phyloP scores from a whole-genome alignment of 2,329 filamentous ascomycete genomes.

The Fusarium sp. region DNA sequence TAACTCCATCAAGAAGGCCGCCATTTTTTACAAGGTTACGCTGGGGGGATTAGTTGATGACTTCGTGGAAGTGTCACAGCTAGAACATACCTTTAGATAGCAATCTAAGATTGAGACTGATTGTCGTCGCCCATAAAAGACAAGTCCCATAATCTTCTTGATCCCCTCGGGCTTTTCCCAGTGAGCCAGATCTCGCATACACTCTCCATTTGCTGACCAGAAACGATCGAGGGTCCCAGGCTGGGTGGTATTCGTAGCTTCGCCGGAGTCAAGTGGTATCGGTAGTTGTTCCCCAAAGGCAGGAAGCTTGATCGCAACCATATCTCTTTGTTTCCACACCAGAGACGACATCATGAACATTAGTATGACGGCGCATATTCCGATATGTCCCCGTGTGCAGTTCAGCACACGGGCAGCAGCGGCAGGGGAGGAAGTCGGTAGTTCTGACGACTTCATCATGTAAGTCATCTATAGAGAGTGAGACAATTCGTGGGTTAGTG shows the following conservation, averaged over 20 bases:
- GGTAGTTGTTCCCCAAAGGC: constrained; percentile 23
- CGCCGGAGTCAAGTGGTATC: not conserved
- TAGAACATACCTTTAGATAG: constrained; percentile 57
- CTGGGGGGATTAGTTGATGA: constrained; percentile 40
- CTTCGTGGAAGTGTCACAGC: not conserved
- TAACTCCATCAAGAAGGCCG: constrained; percentile 62
- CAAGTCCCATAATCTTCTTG: constrained; percentile 60
- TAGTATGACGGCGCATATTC: constrained; percentile 32
- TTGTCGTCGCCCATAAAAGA: constrained; percentile 63
- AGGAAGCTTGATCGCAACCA: constrained; percentile 30
- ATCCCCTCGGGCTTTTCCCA: constrained; percentile 41
- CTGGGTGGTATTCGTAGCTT: not conserved
- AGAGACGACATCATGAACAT: constrained; percentile 41
- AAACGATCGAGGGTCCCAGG: constrained; percentile 35
- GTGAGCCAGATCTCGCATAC: constrained; percentile 33
- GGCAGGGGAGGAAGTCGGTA: not conserved
- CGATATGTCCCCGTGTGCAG: constrained; percentile 36
- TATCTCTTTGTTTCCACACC: constrained; percentile 37
- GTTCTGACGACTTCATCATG: constrained; percentile 33
- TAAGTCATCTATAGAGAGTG: not conserved
- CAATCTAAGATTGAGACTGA: constrained; percentile 64
- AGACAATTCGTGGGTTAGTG: not conserved
- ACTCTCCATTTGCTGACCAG: constrained; percentile 45
- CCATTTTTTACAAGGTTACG: constrained; percentile 62
- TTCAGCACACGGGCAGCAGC: constrained; percentile 11